Conservation (phyloP, 495 filamentous ascomycete species). For the Bryoglossum gracile region DNA sequence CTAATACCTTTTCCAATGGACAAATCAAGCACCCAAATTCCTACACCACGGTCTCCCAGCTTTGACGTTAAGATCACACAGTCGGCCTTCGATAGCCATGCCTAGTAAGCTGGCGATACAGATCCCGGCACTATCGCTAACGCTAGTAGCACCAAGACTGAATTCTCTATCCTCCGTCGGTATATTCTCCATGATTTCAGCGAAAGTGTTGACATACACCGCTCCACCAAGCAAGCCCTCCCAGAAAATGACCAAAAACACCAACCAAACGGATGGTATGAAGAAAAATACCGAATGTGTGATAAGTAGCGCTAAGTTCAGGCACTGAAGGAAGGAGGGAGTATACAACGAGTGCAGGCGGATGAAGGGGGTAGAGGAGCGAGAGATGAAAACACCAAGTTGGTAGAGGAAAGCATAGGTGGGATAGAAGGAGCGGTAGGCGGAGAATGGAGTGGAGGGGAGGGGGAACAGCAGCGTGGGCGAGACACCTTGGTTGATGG, state of each 20-base stretch:
- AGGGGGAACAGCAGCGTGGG: slow-evolving; percentile 87
- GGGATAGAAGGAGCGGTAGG: slow-evolving; percentile 88
- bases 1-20: background rate
- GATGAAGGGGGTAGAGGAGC: slow-evolving; percentile 81
- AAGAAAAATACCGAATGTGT: slow-evolving; percentile 53
- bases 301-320: slow-evolving; percentile 67
- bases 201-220: slow-evolving; percentile 95
- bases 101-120: slow-evolving; percentile 81
- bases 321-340: slow-evolving; percentile 74
- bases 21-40: background rate
- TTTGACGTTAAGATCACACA: slow-evolving; percentile 75
- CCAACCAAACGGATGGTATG: slow-evolving; percentile 72
- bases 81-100: slow-evolving; percentile 72
- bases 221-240: slow-evolving; percentile 84
- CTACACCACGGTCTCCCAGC: slow-evolving; percentile 74
- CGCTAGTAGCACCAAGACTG: slow-evolving; percentile 78
- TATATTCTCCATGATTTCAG: slow-evolving; percentile 79
- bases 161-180: slow-evolving; percentile 76
- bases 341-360: slow-evolving; percentile 74
- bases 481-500: slow-evolving; percentile 87
- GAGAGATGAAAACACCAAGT: slow-evolving; percentile 85
- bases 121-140: slow-evolving; percentile 87
- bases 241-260: slow-evolving; percentile 89
- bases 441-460: slow-evolving; percentile 60
- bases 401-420: slow-evolving; percentile 88